Evolutionary conservation across 176 grass and related monocot species (phyloP).

Genomic region (Cenchrus purpureus): DNA sequence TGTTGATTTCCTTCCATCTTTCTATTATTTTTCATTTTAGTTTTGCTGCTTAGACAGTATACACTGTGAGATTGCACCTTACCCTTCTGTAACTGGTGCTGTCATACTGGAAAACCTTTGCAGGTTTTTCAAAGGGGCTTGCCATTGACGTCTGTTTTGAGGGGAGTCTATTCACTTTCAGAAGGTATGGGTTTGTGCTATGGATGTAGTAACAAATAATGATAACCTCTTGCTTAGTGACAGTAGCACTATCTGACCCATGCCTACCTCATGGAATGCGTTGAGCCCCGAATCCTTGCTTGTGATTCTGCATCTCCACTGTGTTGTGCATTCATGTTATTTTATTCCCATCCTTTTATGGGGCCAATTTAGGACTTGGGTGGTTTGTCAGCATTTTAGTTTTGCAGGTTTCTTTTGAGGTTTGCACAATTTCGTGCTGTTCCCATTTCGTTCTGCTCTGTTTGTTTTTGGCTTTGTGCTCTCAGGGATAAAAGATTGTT

Average conservation of each 20-base stretch:
- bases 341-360: background rate
- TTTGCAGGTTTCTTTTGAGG: background rate
- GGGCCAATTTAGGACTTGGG: background rate
- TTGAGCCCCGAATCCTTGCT: background rate
- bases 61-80: conserved; percentile 30
- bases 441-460: background rate
- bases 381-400: background rate
- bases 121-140: conserved; percentile 43
- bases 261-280: background rate
- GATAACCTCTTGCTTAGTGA: background rate
- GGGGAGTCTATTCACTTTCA: conserved; percentile 13
- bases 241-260: background rate
- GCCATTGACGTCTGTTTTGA: conserved; percentile 36
- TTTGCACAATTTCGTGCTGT: background rate
- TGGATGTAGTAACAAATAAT: background rate
- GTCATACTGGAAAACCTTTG: conserved; percentile 51
- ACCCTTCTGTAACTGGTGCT: conserved; percentile 48
- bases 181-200: conserved; percentile 44
- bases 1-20: conserved; percentile 4
- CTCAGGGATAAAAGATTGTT: background rate
- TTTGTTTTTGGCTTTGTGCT: conserved; percentile 16
- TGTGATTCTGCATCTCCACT: background rate
- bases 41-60: conserved; percentile 11
- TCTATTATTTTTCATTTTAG: background rate
- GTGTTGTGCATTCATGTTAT: background rate